Conservation (phyloP, 2,329 filamentous ascomycete species). For the Chaetomiaceae sp. region DNA sequence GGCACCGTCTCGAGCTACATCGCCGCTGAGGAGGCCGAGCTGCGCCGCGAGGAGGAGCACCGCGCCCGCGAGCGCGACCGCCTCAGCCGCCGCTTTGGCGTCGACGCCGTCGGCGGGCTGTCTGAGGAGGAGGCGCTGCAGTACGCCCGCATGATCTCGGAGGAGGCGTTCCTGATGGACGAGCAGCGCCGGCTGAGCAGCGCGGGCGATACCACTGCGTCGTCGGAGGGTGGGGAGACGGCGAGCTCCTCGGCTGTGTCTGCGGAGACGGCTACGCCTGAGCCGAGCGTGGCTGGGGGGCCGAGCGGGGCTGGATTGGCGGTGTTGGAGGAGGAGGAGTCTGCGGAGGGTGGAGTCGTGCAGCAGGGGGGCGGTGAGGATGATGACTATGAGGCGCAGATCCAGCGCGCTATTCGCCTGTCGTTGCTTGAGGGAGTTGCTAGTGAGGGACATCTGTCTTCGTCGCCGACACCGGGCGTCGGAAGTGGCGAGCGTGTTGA, state of each 20-base stretch:
- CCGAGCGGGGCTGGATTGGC: slow-evolving; percentile 12
- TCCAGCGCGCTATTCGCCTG: slow-evolving; percentile 57
- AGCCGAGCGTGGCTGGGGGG: slow-evolving; percentile 40
- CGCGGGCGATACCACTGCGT: slow-evolving; percentile 40
- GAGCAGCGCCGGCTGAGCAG: slow-evolving; percentile 47
- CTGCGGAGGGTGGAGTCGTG: no score
- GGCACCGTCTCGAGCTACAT: slow-evolving; percentile 76
- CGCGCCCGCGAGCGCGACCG: slow-evolving; percentile 62
- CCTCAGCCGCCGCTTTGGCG: slow-evolving; percentile 74
- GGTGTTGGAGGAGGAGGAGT: slow-evolving; percentile 29
- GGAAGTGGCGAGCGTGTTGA: neutral
- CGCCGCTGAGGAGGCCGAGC: slow-evolving; percentile 73
- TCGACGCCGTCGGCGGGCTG: slow-evolving; percentile 59
- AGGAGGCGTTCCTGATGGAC: slow-evolving; percentile 52
- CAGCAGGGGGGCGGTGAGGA: slow-evolving; percentile 49
- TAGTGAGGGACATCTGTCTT: slow-evolving; percentile 40
- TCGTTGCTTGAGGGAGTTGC: slow-evolving; percentile 53
- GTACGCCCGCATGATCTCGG: slow-evolving; percentile 61
- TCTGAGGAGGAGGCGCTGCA: slow-evolving; percentile 59
- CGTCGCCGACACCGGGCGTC: neutral
- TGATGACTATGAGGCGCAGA: slow-evolving; percentile 53
- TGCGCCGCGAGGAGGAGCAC: slow-evolving; percentile 65
- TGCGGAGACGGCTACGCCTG: slow-evolving; percentile 48
- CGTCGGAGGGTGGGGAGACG: slow-evolving; percentile 13
- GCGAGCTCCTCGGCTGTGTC: slow-evolving; percentile 16